These are phyloP conservation scores for Fonsecaea nubica DNA, from an alignment of 2,329 filamentous ascomycete genomes.

Conservation along the genomic window DNA sequence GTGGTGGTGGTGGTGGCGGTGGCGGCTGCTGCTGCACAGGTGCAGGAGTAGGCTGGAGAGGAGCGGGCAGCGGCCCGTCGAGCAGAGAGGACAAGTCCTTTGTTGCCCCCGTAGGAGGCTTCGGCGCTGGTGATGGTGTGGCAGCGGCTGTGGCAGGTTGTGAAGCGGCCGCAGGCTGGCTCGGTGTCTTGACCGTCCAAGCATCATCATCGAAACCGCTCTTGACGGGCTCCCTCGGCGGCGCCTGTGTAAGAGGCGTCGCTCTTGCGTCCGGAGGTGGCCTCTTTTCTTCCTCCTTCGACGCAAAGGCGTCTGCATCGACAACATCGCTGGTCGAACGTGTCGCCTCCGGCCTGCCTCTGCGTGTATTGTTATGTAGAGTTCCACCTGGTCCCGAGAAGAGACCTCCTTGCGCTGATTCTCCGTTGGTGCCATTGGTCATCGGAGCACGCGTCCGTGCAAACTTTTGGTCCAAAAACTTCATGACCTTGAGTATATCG, in stretches of 20 bases:
- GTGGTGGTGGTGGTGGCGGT: conserved; percentile 44
- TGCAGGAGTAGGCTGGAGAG: conserved; percentile 62
- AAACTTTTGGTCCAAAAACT: conserved; percentile 81
- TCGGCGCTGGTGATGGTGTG: conserved; percentile 43
- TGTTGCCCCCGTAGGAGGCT: conserved; percentile 70
- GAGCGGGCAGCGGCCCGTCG: conserved; percentile 62
- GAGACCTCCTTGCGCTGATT: conserved; percentile 65
- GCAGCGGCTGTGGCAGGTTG: conserved; percentile 45
- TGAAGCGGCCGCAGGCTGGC: conserved; percentile 53
- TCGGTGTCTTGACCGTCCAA: conserved; percentile 90
- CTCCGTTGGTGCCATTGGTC: conserved; percentile 61
- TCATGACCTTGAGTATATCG: conserved; percentile 95
- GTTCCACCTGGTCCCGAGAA: conserved; percentile 94
- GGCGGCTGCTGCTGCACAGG: conserved; percentile 42
- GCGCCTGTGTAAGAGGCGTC: conserved; percentile 57
- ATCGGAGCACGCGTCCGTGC: conserved; percentile 65
- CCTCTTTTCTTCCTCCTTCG: conserved; percentile 60
- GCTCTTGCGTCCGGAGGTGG: conserved; percentile 52
- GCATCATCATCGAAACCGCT: conserved; percentile 93
- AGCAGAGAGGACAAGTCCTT: conserved; percentile 69
- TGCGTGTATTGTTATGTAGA: conserved; percentile 91
- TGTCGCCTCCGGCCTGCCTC: conserved; percentile 85
- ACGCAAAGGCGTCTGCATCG: conserved; percentile 82
- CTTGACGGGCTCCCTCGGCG: conserved; percentile 55
- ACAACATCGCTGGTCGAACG: conserved; percentile 84